Evolutionary conservation across 2,329 filamentous ascomycete genomes (phyloP), one percentile per base, ranked within the genome.

Genomic region (Dactylellina cionopaga): DNA sequence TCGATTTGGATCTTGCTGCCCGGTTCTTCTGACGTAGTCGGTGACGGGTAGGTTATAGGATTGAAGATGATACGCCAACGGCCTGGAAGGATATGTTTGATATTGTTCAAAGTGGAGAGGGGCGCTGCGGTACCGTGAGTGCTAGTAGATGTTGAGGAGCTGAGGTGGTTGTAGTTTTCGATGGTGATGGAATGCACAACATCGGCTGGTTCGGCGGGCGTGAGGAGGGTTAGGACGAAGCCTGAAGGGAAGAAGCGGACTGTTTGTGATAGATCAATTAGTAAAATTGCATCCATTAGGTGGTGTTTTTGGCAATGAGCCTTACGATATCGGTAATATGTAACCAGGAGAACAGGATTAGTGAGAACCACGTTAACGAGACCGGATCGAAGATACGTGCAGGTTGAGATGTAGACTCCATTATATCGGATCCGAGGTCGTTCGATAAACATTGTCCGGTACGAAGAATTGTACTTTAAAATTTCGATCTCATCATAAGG

Each of bases 321-420:
- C 69, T 52, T 44, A 74, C 69, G 86, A 81, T 98, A 99, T 66
- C 95, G 92, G 82, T 96, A 99, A 82, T 98, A 99, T 0, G 95
- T 99, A 51, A 99, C 92, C 68, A 98, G 96, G 79, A 96, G 92
- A 33, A 98, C 90, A 6, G 93, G 93, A 22, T 86, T 89, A 77
- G 83, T 84, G 92, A 93, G 96, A 0, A 90, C 89, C 15, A 90
- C 88, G 75, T 88, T 89, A 17, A 86, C 85, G 2, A 88, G 90
- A 29, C 95, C 95, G 0, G 92, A 83, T 22, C 95, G 90, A 52
- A 92, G 88, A 81, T 99, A 99, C 82, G 98, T 98, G 69, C 96
- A 92, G 0, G 94, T 98, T 80, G 89, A 92, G 80, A 99, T 98
- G 82, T 99, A 99, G 81, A 92, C 90, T 24, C 95, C 95, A 77